phyloP scores from a whole-genome alignment of 2,329 filamentous ascomycete genomes.

The Xylaria arbuscula region DNA sequence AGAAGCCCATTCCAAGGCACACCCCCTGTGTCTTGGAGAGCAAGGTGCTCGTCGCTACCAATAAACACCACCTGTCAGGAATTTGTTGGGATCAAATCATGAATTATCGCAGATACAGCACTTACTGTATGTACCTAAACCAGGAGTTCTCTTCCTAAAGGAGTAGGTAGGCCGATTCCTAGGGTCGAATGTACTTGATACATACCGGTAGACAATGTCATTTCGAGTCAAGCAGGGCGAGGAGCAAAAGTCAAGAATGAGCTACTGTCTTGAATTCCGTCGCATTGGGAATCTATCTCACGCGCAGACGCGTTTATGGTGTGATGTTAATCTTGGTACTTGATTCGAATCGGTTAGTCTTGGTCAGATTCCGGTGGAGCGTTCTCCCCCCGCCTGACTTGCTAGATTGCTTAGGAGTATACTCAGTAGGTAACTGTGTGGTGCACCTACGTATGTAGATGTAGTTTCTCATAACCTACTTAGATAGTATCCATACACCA shows the following conservation, averaged over 20 bases:
- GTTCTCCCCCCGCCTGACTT: slow-evolving; percentile 5
- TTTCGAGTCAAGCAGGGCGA: slow-evolving; percentile 13
- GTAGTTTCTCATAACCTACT: neutral
- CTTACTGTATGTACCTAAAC: neutral
- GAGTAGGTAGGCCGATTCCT: neutral
- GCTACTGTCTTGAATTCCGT: neutral
- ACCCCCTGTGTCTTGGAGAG: slow-evolving; percentile 11
- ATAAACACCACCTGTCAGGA: neutral
- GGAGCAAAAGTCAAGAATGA: neutral
- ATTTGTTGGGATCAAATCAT: slow-evolving; percentile 3
- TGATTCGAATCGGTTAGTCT: slow-evolving; percentile 1
- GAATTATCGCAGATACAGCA: neutral
- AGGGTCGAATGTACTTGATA: neutral
- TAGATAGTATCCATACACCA: too few species aligned
- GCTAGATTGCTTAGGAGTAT: too few species aligned
- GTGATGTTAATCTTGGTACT: slow-evolving; percentile 15
- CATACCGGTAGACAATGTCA: neutral
- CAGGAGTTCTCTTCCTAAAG: neutral
- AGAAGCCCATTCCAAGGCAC: slow-evolving; percentile 32
- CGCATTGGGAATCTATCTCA: slow-evolving; percentile 21
- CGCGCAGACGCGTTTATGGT: neutral
- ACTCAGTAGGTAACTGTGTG: too few species aligned
- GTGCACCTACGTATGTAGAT: neutral
- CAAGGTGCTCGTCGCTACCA: neutral
- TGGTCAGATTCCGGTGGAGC: slow-evolving; percentile 1